phyloP scores from a whole-genome alignment of 2,329 filamentous ascomycete species.

The Verticillium tricorpus region DNA sequence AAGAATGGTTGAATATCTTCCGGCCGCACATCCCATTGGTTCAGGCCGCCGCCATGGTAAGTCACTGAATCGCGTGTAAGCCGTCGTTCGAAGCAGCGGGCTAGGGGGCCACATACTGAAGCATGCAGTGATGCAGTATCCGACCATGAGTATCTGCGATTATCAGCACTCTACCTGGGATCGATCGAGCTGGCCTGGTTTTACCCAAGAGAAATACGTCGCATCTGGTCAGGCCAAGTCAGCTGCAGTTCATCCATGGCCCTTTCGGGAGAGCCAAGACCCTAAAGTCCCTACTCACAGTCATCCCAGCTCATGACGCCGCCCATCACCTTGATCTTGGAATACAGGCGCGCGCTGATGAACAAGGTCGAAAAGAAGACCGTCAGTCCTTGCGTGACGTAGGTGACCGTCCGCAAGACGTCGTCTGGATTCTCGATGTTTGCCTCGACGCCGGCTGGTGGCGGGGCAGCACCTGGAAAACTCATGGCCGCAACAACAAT shows the following conservation, averaged over 20 bases:
- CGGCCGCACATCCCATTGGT: slow-evolving; percentile 25
- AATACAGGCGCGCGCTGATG: slow-evolving; percentile 18
- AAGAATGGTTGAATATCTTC: slow-evolving; percentile 25
- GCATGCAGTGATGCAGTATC: slow-evolving; percentile 19
- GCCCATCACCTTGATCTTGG: slow-evolving; percentile 16
- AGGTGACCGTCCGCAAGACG: slow-evolving; percentile 19
- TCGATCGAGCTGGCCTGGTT: neutral
- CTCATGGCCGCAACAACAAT: neutral
- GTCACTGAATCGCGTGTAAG: slow-evolving; percentile 10
- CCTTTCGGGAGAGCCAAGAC: accelerated
- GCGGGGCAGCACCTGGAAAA: slow-evolving; percentile 9
- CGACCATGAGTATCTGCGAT: slow-evolving; percentile 20
- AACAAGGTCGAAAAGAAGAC: slow-evolving; percentile 20
- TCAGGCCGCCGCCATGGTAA: slow-evolving; percentile 29
- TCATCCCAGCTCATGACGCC: slow-evolving; percentile 18
- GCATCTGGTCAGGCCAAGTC: neutral
- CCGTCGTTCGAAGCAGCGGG: neutral
- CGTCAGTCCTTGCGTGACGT: slow-evolving; percentile 22
- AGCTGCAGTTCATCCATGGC: neutral
- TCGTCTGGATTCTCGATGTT: slow-evolving; percentile 21
- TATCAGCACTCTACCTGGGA: neutral
- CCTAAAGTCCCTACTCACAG: slow-evolving; percentile 15
- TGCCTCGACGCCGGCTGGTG: slow-evolving; percentile 18
- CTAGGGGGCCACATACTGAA: slow-evolving; percentile 14
- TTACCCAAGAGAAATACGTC: slow-evolving; percentile 7